phyloP scores from a whole-genome alignment of 352 stramenopile genomes.

The Elongisporangium senticosum region DNA sequence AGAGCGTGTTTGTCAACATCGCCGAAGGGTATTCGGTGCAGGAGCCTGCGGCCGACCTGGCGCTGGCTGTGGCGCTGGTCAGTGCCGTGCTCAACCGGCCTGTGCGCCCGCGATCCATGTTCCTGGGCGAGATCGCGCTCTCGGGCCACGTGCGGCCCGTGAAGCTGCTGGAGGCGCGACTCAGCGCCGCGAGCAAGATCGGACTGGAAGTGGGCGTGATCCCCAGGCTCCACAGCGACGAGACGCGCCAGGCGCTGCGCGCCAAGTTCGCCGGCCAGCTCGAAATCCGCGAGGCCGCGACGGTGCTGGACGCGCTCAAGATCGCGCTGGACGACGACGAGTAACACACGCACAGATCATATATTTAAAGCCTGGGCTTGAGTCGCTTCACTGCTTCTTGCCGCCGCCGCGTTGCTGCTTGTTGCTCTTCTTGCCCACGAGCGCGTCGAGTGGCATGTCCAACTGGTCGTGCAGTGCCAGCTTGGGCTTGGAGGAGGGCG shows the following conservation, averaged over 20 bases:
- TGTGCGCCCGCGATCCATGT: constrained; percentile 50
- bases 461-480: constrained; percentile 62
- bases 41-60: constrained; percentile 73
- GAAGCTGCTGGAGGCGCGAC: constrained; percentile 76
- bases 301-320: constrained; percentile 57
- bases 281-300: constrained; percentile 57
- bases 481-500: constrained; percentile 6
- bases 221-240: constrained; percentile 39
- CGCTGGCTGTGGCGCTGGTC: constrained; percentile 65
- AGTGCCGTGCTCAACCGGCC: constrained; percentile 58
- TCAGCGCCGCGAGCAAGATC: constrained; percentile 78
- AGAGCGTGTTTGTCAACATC: constrained; percentile 85
- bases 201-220: constrained; percentile 71
- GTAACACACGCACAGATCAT: not conserved
- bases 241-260: constrained; percentile 32
- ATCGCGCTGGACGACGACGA: constrained; percentile 35
- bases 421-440: constrained; percentile 28
- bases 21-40: constrained; percentile 81
- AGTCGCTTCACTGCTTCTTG: constrained; percentile 10
- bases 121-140: constrained; percentile 76
- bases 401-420: constrained; percentile 22
- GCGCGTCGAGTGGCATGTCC: constrained; percentile 54
- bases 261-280: constrained; percentile 53
- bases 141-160: constrained; percentile 73
- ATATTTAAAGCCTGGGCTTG: not conserved